phyloP scores from a whole-genome alignment of 2,329 filamentous ascomycete species.

The Chaetothyriales sp. region DNA sequence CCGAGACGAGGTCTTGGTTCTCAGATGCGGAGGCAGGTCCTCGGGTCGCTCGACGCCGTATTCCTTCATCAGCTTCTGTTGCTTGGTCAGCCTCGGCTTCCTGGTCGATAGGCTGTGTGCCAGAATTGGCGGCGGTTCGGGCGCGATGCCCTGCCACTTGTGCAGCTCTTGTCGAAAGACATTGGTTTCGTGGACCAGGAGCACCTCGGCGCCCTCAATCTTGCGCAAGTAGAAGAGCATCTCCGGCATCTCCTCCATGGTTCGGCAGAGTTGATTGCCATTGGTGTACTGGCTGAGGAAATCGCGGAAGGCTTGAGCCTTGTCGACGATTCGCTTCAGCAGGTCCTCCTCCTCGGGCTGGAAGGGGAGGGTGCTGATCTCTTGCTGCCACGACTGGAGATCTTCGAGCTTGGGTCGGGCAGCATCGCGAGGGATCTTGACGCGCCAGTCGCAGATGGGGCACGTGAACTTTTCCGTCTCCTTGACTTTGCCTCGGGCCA shows the following conservation, averaged over 20 bases:
- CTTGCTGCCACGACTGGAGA: conserved; percentile 67
- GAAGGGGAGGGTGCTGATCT: conserved; percentile 70
- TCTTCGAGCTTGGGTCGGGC: conserved; percentile 92
- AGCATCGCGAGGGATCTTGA: conserved; percentile 92
- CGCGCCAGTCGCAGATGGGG: conserved; percentile 92
- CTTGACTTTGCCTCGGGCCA: conserved; percentile 92
- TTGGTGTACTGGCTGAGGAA: conserved; percentile 73
- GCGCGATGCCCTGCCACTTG: conserved; percentile 84
- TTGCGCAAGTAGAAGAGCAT: conserved; percentile 93
- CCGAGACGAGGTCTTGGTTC: conserved; percentile 65
- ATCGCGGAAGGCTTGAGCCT: conserved; percentile 69
- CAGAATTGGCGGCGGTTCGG: conserved; percentile 69
- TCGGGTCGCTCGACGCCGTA: conserved; percentile 83
- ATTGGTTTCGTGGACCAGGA: conserved; percentile 88
- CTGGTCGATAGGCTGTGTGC: conserved; percentile 81
- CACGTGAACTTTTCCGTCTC: conserved; percentile 98
- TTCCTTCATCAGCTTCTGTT: conserved; percentile 85
- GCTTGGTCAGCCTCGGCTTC: conserved; percentile 90
- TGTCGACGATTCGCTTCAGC: conserved; percentile 71
- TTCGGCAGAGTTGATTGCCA: conserved; percentile 52
- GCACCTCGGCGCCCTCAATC: conserved; percentile 89
- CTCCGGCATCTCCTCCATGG: conserved; percentile 72
- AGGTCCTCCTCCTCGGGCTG: conserved; percentile 90
- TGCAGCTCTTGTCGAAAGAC: conserved; percentile 93
- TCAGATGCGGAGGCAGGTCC: conserved; percentile 69